Evolutionary conservation across 2,329 filamentous ascomycete genomes (phyloP), one percentile per base, ranked within the genome.

Genomic region (Eutypella sp.): DNA sequence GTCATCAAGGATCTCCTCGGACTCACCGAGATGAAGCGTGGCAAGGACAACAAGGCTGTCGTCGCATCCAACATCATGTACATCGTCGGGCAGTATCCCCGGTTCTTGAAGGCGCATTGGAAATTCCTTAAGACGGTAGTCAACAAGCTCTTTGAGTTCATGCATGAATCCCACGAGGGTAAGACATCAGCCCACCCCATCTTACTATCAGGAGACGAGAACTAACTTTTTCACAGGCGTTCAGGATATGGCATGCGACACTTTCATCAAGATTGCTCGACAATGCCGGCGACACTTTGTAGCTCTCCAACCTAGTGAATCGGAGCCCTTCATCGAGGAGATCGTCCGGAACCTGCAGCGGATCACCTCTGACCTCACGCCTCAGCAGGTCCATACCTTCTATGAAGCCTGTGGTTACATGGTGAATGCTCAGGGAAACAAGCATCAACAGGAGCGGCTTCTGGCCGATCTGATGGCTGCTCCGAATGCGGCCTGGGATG

Each of bases 41-140:
- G 93, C 52, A 99, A 99, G 63, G 93, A 99, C 73, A 99, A 99
- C 79, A 99, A 99, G 67, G 93, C 93, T 11, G 93, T 99, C 9
- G 93, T 99, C 34, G 93, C 93, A 52, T 96, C 89, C 71, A 99
- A 99, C 72, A 99, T 99, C 62, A 99, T 99, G 93, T 99, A 99
- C 67, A 99, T 99, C 71, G 93, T 99, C 50, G 93, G 93, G 48
- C 93, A 99, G 65, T 99, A 99, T 64, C 93, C 93, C 31, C 88
- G 93, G 18, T 99, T 99, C 73, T 74, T 99, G 59, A 99, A 99
- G 74, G 93, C 93, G 2, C 93, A 99, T 68, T 99, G 93, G 93
- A 99, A 99, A 67, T 99, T 99, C 72, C 75, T 99, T 46, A 99
- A 99, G 82, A 99, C 93, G 2, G 93, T 99, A 16, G 93, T 99